These are phyloP conservation scores for Pseudonitzschia pungens DNA, from an alignment of 108 stramenopile genomes.

Conservation along the genomic window DNA sequence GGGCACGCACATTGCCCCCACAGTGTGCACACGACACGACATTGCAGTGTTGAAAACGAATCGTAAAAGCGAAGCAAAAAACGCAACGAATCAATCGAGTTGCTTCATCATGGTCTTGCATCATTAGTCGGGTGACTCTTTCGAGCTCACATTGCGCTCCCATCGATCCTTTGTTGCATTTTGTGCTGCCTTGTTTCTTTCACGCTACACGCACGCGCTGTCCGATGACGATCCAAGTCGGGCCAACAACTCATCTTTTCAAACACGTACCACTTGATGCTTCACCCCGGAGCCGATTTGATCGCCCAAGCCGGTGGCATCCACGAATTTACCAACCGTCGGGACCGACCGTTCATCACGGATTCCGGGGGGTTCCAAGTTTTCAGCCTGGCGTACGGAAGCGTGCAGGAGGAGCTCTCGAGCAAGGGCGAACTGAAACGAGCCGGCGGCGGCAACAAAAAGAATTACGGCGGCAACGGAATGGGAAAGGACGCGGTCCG, in stretches of 20 bases:
- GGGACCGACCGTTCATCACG: conserved; percentile 83
- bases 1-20: too few relatives aligned
- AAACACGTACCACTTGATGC: conserved; percentile 92
- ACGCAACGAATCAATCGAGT: background rate
- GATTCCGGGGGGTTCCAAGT: conserved; percentile 95
- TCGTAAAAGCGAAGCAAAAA: background rate
- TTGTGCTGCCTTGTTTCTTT: too few relatives aligned
- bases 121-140: background rate
- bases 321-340: conserved; percentile 81
- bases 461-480: conserved; percentile 10
- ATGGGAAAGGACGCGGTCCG: conserved; percentile 63
- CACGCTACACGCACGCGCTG: too few relatives aligned
- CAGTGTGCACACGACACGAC: too few relatives aligned
- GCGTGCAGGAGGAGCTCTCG: conserved; percentile 75
- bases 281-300: conserved; percentile 89
- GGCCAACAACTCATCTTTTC: conserved; percentile 88
- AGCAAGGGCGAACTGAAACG: conserved; percentile 84
- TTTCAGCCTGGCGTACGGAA: conserved; percentile 83
- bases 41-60: background rate
- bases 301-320: conserved; percentile 89
- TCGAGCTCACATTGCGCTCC: too few relatives aligned
- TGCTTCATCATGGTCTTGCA: background rate
- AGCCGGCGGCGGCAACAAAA: conserved; percentile 21
- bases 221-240: background rate
- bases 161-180: background rate